phyloP scores from a whole-genome alignment of 148 eudicot genomes.

The Gaultheria prostrata region DNA sequence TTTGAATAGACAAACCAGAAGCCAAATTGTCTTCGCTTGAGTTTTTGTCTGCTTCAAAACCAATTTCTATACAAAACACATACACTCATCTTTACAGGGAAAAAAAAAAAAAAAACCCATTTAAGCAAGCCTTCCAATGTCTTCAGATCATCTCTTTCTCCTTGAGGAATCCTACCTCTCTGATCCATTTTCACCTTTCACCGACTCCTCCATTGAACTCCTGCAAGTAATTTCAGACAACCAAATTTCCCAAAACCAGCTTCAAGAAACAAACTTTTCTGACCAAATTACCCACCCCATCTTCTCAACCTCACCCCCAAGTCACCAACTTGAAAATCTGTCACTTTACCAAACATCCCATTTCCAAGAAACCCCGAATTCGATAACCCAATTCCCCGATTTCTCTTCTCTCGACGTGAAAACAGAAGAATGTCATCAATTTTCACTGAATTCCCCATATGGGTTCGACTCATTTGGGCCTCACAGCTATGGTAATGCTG shows the following conservation, averaged over 20 bases:
- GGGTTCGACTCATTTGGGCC: slow-evolving; percentile 23
- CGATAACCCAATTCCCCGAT: slow-evolving; percentile 28
- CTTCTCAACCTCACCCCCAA: slow-evolving; percentile 65
- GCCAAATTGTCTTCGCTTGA: slow-evolving; percentile 16
- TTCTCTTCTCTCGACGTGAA: slow-evolving; percentile 49
- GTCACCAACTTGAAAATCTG: slow-evolving; percentile 45
- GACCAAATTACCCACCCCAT: slow-evolving; percentile 49
- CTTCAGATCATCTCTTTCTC: slow-evolving; percentile 63
- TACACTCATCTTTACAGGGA: not conserved
- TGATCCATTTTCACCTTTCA: slow-evolving; percentile 46
- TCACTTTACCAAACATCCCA: slow-evolving; percentile 44
- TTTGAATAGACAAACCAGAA: slow-evolving; percentile 14
- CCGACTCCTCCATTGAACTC: slow-evolving; percentile 54
- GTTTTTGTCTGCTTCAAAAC: slow-evolving; percentile 15
- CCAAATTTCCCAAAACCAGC: slow-evolving; percentile 25
- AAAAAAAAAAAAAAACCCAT: not conserved
- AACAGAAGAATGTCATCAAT: slow-evolving; percentile 55
- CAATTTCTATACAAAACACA: not conserved
- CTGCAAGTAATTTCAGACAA: slow-evolving; percentile 45
- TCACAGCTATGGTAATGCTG: slow-evolving; percentile 30
- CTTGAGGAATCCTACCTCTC: slow-evolving; percentile 51
- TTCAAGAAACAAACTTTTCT: slow-evolving; percentile 30
- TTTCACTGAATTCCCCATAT: slow-evolving; percentile 32
- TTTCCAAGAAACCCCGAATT: slow-evolving; percentile 25
- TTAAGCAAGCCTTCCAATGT: slow-evolving; percentile 35